These are phyloP conservation scores for Podaxis carcinomalis DNA, from an alignment of 768 basidiomycete genomes.

Conservation along the genomic window DNA sequence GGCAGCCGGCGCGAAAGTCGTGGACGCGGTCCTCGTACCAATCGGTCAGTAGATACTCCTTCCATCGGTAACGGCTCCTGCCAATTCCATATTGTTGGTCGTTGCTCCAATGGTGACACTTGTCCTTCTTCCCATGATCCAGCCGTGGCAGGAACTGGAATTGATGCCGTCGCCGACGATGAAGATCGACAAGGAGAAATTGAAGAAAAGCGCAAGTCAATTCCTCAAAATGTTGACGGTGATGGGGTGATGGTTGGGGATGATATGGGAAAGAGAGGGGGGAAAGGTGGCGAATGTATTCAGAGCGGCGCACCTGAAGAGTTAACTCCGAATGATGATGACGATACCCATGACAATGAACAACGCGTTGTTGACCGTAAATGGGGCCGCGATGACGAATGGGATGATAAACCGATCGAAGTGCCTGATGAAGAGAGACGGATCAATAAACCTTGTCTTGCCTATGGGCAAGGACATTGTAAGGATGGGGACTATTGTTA, in stretches of 20 bases:
- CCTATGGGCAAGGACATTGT: slow-evolving; percentile 33
- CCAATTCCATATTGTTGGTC: slow-evolving; percentile 13
- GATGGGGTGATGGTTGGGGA: neutral
- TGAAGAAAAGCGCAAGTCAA: neutral
- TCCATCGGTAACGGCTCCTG: slow-evolving; percentile 6
- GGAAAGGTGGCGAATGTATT: neutral
- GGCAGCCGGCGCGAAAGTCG: neutral
- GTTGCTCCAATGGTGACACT: slow-evolving; percentile 15
- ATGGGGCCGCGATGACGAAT: slow-evolving; percentile 3
- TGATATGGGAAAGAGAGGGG: neutral
- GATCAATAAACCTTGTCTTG: slow-evolving; percentile 26
- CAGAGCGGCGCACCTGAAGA: neutral
- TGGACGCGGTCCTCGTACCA: neutral
- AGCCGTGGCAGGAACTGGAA: neutral
- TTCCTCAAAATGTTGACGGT: neutral
- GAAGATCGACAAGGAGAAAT: neutral
- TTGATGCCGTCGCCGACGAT: neutral
- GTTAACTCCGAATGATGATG: neutral
- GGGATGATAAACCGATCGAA: slow-evolving; percentile 10
- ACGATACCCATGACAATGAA: neutral
- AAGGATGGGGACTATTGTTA: slow-evolving; percentile 23
- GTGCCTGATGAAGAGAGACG: slow-evolving; percentile 17
- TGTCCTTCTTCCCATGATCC: slow-evolving; percentile 23
- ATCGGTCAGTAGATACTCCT: slow-evolving; percentile 12
- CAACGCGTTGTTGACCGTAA: slow-evolving; percentile 3